Base-by-base conservation (phyloP, 768 basidiomycete genomes). In the Macrolepiota fuliginosa region DNA sequence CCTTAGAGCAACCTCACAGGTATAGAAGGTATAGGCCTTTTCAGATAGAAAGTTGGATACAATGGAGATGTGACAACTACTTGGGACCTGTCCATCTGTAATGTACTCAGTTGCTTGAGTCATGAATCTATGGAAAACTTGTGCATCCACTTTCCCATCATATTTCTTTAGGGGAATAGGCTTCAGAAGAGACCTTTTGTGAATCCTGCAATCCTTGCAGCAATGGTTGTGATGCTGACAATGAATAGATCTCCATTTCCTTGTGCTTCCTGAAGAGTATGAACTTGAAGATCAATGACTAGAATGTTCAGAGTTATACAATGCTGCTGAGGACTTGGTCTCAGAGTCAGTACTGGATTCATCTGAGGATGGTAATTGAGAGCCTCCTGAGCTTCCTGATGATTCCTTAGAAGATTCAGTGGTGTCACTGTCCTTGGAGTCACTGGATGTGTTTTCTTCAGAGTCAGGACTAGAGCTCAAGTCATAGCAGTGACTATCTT, bases 1-100 rank as follows among this genome's bases (percentile, higher is more conserved):
- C 4, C 69, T 65, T 1, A 61, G 54, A 0, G 73, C 62, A 0
- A 77, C 72, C 17, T 72, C 65, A 6, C 61, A 61, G 0, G 70
- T 68, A 40, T 74, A 77, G 37, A 72, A 75, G 5, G 70, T 59
- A 51, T 72, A 71, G 0, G 74, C 76, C 0, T 64, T 62, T 0
- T 67, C 72, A 1, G 54, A 72, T 4, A 79, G 62, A 64, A 67
- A 77, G 9, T 70, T 62, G 0, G 69, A 66, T 3, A 74, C 17
- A 0, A 70, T 58, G 11, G 69, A 69, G 0, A 71, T 70, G 1
- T 55, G 63, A 0, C 66, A 49, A 1, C 58, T 36, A 1, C 10
- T 9, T 1, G 53, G 54, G 0, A 72, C 67, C 1, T 56, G 22
- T 1, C 67, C 70, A 49, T 72, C 67, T 1, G 61, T 52, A 0